phyloP scores from a whole-genome alignment of 208 protist genomes.

The Lotmaria passim region DNA sequence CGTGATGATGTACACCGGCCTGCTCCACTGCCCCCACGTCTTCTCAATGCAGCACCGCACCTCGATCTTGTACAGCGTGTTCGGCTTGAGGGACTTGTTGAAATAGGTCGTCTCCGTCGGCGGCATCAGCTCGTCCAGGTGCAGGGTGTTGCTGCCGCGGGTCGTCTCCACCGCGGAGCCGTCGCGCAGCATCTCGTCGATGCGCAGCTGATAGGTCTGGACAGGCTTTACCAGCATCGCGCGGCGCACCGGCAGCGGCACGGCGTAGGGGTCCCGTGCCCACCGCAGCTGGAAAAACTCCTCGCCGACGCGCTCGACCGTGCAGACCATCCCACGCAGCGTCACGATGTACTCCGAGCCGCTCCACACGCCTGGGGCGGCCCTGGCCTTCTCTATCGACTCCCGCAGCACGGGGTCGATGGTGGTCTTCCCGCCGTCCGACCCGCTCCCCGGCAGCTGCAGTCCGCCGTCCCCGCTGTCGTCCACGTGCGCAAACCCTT shows the following conservation, averaged over 20 bases:
- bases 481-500: conserved; percentile 39
- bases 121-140: conserved; percentile 40
- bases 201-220: conserved; percentile 74
- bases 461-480: neutral
- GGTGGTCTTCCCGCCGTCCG: conserved; percentile 1
- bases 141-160: conserved; percentile 29
- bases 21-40: conserved; percentile 89
- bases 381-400: conserved; percentile 52
- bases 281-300: conserved; percentile 83
- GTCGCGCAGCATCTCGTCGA: conserved; percentile 74
- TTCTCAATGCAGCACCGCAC: conserved; percentile 85
- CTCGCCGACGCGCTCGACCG: conserved; percentile 70
- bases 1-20: conserved; percentile 77
- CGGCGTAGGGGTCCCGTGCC: conserved; percentile 72
- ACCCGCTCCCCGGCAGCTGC: neutral
- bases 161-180: conserved; percentile 39
- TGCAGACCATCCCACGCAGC: conserved; percentile 82
- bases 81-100: conserved; percentile 61
- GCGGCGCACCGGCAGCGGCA: conserved; percentile 48
- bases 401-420: conserved; percentile 41
- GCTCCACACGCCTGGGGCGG: conserved; percentile 80
- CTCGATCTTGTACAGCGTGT: conserved; percentile 79
- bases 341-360: conserved; percentile 72
- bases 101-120: conserved; percentile 47
- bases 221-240: conserved; percentile 47